Percentiles rank a stretch among this genome's conserved stretches.
These are phyloP conservation scores for Hygrophila difformis DNA, from an alignment of 257 asterid species.

Conservation along the genomic window DNA sequence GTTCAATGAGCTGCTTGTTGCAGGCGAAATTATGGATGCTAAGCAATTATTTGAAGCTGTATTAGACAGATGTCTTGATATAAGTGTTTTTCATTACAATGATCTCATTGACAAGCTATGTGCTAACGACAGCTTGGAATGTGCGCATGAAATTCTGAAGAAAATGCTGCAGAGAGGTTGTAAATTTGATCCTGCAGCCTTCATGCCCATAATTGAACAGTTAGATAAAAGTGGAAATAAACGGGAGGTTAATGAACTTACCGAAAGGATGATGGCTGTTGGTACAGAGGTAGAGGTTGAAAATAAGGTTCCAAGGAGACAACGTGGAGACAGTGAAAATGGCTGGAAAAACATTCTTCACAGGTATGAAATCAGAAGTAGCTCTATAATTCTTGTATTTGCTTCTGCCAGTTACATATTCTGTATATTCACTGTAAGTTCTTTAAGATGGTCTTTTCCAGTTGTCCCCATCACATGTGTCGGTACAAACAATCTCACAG, in stretches of 20 bases:
- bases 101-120: slow-evolving; percentile 57
- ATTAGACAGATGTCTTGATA: slow-evolving; percentile 43
- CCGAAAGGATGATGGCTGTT: slow-evolving; percentile 65
- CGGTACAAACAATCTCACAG: too few relatives aligned
- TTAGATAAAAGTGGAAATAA: slow-evolving; percentile 49
- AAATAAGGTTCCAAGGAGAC: slow-evolving; percentile 29
- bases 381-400: neutral
- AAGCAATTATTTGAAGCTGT: slow-evolving; percentile 61
- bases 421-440: slow-evolving; percentile 9
- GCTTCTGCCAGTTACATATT: slow-evolving; percentile 1
- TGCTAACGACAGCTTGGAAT: slow-evolving; percentile 41
- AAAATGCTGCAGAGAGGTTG: slow-evolving; percentile 58
- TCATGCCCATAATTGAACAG: slow-evolving; percentile 80
- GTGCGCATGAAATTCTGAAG: slow-evolving; percentile 44
- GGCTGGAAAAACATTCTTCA: slow-evolving; percentile 67
- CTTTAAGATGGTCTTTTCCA: neutral
- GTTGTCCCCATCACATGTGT: too few relatives aligned
- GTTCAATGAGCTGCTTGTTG: slow-evolving; percentile 71
- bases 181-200: slow-evolving; percentile 69
- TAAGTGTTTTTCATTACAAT: slow-evolving; percentile 51
- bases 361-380: slow-evolving; percentile 43
- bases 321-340: slow-evolving; percentile 26
- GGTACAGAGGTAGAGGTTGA: slow-evolving; percentile 36
- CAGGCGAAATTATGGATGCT: slow-evolving; percentile 71
- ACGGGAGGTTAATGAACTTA: slow-evolving; percentile 62